A percentile compares a stretch with the other conserved stretches of the same genome.
These are phyloP conservation scores for Metarhizium humberi DNA, from an alignment of 2,329 filamentous ascomycete species.

Conservation along the genomic window DNA sequence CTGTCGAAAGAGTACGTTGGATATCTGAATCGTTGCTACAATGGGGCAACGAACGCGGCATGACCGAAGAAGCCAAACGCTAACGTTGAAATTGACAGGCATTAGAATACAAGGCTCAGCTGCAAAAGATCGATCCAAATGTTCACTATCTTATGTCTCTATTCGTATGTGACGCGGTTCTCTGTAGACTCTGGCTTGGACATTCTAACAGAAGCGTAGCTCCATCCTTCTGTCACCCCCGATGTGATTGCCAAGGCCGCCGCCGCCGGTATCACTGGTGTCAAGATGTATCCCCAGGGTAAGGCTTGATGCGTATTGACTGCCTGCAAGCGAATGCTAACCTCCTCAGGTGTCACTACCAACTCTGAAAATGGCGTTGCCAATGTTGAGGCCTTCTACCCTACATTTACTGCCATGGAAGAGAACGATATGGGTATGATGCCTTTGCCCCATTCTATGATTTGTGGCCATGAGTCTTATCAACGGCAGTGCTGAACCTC, in stretches of 20 bases:
- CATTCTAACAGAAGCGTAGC: constrained; percentile 18
- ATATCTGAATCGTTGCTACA: neutral
- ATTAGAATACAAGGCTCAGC: constrained; percentile 53
- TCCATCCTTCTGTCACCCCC: constrained; percentile 55
- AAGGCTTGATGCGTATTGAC: neutral
- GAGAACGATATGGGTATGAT: constrained; percentile 49
- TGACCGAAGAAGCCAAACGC: neutral
- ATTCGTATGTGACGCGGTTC: constrained; percentile 1
- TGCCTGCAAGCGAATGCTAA: neutral
- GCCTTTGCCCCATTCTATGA: neutral
- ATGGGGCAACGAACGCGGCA: neutral
- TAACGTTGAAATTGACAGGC: constrained; percentile 30
- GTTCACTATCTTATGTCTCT: constrained; percentile 64
- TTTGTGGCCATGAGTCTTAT: constrained; percentile 3
- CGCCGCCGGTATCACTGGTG: constrained; percentile 58
- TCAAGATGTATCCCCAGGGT: constrained; percentile 58
- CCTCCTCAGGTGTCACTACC: constrained; percentile 45
- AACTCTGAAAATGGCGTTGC: constrained; percentile 59
- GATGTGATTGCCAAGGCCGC: constrained; percentile 65
- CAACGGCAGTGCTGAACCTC: constrained; percentile 66
- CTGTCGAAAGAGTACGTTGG: constrained; percentile 29
- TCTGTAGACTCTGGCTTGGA: neutral
- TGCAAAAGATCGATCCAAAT: constrained; percentile 50
- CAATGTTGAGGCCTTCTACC: constrained; percentile 61
- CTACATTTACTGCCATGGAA: constrained; percentile 86